Evolutionary conservation across 2,329 filamentous ascomycete genomes (phyloP), one percentile per base, ranked within the genome.

Genomic region (Botrytis medusae): DNA sequence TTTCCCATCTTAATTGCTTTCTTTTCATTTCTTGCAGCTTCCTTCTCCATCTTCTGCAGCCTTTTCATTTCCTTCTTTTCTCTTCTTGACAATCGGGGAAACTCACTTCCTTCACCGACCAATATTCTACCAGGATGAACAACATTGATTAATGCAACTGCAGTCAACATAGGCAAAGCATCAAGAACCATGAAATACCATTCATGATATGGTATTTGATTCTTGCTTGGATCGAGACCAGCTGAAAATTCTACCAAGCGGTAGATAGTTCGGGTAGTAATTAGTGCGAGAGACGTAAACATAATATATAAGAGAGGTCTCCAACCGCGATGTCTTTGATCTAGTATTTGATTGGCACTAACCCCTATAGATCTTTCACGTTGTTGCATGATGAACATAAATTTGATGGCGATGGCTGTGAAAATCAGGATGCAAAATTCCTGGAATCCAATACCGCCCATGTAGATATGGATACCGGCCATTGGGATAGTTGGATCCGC

Each of bases 251-350:
- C 88, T 70, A 84, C 80, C 2, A 92, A 83, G 44, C 89, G 87
- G 80, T 87, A 92, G 75, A 89, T 85, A 78, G 91, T 90, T 48
- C 89, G 86, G 42, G 85, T 76, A 0, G 84, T 84, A 74, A 87
- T 86, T 48, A 86, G 80, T 0, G 75, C 74, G 18, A 87, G 78
- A 0, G 79, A 79, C 8, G 79, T 79, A 73, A 85, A 86, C 0
- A 86, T 77, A 1, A 80, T 79, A 71, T 82, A 84, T 3, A 84
- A 79, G 22, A 78, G 73, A 7, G 29, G 67, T 60, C 72, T 75
- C 79, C 76, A 79, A 44, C 76, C 76, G 46, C n/a, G 12, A 78
- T 79, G 0, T 57, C 40, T 18, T 67, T 25, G n/a, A 64, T 62
- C 84, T 83, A 57, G 74, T 73, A 22, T 81, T 84, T 34, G 51